These are phyloP conservation scores for Trichoderma harzianum DNA, from an alignment of 2,329 filamentous ascomycete genomes.

Conservation along the genomic window DNA sequence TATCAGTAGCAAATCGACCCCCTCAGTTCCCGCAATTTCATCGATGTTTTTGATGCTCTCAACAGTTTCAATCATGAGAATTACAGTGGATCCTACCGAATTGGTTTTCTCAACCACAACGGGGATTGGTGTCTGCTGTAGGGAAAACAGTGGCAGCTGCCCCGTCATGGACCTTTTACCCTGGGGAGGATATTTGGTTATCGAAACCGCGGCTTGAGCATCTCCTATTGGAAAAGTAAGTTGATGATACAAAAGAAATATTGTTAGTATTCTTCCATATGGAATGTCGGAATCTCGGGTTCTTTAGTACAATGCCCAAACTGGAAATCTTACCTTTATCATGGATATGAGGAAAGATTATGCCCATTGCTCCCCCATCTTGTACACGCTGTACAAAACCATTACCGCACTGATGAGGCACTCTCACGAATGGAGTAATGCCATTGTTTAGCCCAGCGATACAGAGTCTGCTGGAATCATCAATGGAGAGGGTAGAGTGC, in stretches of 20 bases:
- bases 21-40: not conserved
- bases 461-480: not conserved
- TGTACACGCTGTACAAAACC: not conserved
- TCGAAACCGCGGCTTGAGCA: not conserved
- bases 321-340: not conserved
- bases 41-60: not conserved
- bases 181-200: not conserved
- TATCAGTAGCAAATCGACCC: not conserved
- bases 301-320: not conserved
- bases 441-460: not conserved
- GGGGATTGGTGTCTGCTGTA: not conserved
- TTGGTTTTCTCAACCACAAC: not conserved
- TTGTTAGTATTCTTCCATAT: no score
- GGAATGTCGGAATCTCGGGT: not conserved
- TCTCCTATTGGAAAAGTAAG: not conserved
- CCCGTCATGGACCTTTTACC: not conserved
- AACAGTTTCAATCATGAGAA: not conserved
- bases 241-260: not conserved
- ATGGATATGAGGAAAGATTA: not conserved
- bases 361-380: not conserved
- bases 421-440: not conserved
- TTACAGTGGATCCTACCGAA: not conserved
- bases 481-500: not conserved
- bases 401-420: not conserved
- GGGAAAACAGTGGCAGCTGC: not conserved